Conservation (phyloP, 1,284 basidiomycete genomes). For the Jaminaea rosea region DNA sequence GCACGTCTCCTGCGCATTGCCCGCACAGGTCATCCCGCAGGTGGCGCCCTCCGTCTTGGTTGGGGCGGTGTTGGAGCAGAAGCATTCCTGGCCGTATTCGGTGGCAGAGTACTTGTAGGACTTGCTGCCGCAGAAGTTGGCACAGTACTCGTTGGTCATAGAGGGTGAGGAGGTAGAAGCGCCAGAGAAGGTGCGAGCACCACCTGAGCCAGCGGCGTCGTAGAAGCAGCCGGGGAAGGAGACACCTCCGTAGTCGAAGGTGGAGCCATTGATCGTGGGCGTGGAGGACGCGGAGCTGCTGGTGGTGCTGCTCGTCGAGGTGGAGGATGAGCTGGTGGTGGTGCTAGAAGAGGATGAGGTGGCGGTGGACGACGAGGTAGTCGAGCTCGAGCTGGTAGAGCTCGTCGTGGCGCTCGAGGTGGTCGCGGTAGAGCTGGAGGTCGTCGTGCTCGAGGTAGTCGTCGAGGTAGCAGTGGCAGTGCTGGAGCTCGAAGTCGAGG, state of each 20-base stretch:
- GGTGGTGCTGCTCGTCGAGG: too few species aligned
- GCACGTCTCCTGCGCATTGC: slow-evolving; percentile 3
- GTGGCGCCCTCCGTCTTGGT: too few species aligned
- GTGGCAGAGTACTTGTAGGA: neutral
- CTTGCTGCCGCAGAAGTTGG: neutral
- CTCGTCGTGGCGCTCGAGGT: neutral
- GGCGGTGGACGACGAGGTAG: neutral
- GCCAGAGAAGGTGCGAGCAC: neutral
- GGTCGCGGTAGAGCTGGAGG: neutral
- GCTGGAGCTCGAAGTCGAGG: neutral
- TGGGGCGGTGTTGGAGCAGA: neutral
- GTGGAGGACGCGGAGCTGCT: neutral
- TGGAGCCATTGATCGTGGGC: too few species aligned
- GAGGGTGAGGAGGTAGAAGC: neutral
- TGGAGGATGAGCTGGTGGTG: too few species aligned
- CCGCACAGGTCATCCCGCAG: slow-evolving; percentile 4
- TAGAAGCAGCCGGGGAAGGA: neutral
- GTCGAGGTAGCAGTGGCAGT: neutral
- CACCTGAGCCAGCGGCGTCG: too few species aligned
- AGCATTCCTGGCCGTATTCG: neutral
- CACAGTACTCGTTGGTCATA: neutral
- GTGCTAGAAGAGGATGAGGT: too few species aligned
- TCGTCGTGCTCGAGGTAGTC: neutral
- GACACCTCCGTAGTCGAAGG: too few species aligned
- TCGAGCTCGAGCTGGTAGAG: neutral